phyloP scores from a whole-genome alignment of 2,329 filamentous ascomycete genomes.

The Trichothecium roseum region DNA sequence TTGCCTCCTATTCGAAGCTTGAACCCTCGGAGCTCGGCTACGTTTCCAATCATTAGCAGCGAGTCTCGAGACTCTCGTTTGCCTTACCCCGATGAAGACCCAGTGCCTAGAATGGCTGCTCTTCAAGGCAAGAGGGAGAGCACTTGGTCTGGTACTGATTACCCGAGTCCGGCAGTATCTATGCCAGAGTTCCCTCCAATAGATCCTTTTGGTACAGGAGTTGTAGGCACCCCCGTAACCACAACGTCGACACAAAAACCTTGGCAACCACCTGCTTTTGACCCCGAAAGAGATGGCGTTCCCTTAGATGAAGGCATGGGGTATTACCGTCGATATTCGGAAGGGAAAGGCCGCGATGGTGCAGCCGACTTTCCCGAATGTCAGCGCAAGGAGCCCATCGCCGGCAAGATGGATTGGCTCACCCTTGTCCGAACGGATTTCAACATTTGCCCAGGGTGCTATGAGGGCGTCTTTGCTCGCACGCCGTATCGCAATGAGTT shows the following conservation, averaged over 20 bases:
- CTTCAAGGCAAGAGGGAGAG: no score
- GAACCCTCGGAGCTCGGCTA: conserved; percentile 15
- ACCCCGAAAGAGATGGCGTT: conserved; percentile 24
- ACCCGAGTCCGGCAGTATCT: conserved; percentile 9
- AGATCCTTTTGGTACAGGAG: neutral
- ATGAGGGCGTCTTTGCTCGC: conserved; percentile 55
- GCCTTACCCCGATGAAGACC: conserved; percentile 29
- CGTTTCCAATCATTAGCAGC: conserved; percentile 16
- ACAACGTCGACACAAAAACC: neutral
- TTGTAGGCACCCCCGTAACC: neutral
- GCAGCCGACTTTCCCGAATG: conserved; percentile 53
- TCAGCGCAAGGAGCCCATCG: conserved; percentile 50
- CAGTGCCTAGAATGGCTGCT: conserved; percentile 7
- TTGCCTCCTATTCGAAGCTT: neutral
- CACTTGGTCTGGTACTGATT: conserved; percentile 8
- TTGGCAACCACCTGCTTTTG: conserved; percentile 37
- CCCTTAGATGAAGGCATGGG: conserved; percentile 24
- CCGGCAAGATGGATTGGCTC: conserved; percentile 68
- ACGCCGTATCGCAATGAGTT: conserved; percentile 62
- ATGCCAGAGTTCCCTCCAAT: conserved; percentile 12
- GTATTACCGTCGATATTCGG: conserved; percentile 42
- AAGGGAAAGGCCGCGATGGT: conserved; percentile 20
- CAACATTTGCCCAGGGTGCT: conserved; percentile 76
- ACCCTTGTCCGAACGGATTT: conserved; percentile 64
- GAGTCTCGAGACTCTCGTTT: conserved; percentile 14